phyloP scores from a whole-genome alignment of 345 rosid genomes.

The Eucalyptus grandis region DNA sequence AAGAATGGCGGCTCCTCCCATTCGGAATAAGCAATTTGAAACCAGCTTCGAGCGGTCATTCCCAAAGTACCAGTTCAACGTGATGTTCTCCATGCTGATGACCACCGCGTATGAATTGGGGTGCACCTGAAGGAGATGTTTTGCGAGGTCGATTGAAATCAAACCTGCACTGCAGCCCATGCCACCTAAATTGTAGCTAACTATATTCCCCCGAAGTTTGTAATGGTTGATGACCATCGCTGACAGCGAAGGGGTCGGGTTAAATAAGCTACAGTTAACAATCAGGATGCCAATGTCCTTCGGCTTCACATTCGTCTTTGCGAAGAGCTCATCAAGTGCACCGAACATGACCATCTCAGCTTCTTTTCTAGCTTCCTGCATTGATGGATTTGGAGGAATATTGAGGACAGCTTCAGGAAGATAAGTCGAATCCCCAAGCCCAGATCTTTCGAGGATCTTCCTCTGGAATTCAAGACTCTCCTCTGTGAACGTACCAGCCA shows the following conservation, averaged over 20 bases:
- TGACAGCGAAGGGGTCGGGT: neutral
- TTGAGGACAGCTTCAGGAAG: constrained; percentile 15
- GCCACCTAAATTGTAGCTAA: constrained; percentile 1
- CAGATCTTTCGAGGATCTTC: constrained; percentile 16
- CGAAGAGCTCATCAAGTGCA: neutral
- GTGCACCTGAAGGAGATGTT: neutral
- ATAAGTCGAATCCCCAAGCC: constrained; percentile 16
- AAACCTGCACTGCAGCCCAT: constrained; percentile 7
- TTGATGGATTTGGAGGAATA: constrained; percentile 11
- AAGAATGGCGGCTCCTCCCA: constrained; percentile 2
- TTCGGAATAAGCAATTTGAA: neutral
- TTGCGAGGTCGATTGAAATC: constrained; percentile 1
- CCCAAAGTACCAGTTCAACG: constrained; percentile 2
- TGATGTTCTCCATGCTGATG: constrained; percentile 4
- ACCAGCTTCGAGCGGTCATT: constrained; percentile 3
- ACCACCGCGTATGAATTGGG: constrained; percentile 1
- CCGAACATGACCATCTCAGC: constrained; percentile 2
- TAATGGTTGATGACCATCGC: constrained; percentile 1
- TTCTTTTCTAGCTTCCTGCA: constrained; percentile 20
- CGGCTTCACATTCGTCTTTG: neutral
- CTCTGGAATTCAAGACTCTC: constrained; percentile 11
- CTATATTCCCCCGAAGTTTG: neutral
- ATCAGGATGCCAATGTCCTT: constrained; percentile 1
- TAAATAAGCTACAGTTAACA: constrained; percentile 1
- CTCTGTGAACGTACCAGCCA: constrained; percentile 7